These are phyloP conservation scores for Cardamine occulta DNA, from an alignment of 345 rosid species.

Conservation along the genomic window DNA sequence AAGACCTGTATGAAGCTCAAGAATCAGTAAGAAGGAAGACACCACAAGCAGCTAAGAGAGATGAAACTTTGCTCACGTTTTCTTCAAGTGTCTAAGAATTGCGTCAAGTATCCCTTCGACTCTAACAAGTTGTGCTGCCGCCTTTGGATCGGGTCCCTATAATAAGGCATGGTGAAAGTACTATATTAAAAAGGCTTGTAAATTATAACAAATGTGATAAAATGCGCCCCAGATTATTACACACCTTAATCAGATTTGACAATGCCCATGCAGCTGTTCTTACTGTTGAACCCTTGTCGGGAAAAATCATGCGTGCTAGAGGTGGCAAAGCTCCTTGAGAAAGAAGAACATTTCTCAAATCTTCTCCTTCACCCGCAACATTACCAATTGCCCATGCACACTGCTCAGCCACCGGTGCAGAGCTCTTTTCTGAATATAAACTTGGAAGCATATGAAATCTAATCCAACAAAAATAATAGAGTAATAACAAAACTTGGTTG, in stretches of 20 bases:
- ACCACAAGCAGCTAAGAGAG: constrained; percentile 4
- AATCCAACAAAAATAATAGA: constrained; percentile 14
- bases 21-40: background rate
- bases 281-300: constrained; percentile 87
- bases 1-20: background rate
- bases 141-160: constrained; percentile 93
- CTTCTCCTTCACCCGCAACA: constrained; percentile 98
- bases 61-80: constrained; percentile 61
- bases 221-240: constrained; percentile 8
- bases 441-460: constrained; percentile 31
- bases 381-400: constrained; percentile 99
- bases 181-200: constrained; percentile 40
- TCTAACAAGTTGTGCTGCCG: constrained; percentile 75
- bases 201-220: constrained; percentile 21
- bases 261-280: constrained; percentile 98
- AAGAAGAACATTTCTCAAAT: constrained; percentile 78
- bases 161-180: constrained; percentile 44
- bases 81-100: constrained; percentile 79
- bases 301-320: constrained; percentile 96
- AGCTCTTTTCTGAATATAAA: constrained; percentile 73
- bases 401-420: constrained; percentile 90
- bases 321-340: constrained; percentile 90
- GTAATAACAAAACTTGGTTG: background rate
- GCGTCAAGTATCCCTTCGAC: constrained; percentile 80
- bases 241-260: constrained; percentile 94